Evolutionary conservation across 139 green algal genomes (phyloP).

Genomic region (Pleodorina starrii): DNA sequence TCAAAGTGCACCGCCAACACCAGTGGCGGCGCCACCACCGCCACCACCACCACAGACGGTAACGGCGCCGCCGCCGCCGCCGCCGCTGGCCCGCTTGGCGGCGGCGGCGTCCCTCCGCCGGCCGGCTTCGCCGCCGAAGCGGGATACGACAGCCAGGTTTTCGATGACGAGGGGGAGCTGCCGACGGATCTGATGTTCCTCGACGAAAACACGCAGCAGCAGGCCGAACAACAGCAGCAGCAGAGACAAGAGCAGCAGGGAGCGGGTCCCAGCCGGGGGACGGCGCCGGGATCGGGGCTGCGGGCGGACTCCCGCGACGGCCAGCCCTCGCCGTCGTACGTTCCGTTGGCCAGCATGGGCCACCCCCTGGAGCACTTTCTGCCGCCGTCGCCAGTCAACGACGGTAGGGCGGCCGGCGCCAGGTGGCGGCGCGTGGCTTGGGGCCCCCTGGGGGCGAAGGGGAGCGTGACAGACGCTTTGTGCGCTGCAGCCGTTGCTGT

Average conservation of each 20-base stretch:
- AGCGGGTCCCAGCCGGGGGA: too few species aligned
- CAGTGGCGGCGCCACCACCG: too few species aligned
- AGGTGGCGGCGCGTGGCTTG: too few species aligned
- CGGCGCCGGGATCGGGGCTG: too few species aligned
- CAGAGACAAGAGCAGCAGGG: not conserved
- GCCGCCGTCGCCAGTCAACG: conserved; percentile 4
- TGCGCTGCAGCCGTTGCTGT: too few species aligned
- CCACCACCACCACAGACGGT: too few species aligned
- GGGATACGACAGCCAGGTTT: not conserved
- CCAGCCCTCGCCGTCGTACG: not conserved
- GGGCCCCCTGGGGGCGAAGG: too few species aligned
- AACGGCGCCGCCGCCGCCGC: too few species aligned
- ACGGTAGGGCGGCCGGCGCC: not conserved
- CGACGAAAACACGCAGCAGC: not conserved
- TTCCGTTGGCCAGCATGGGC: not conserved
- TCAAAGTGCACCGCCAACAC: too few species aligned
- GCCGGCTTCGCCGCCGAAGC: too few species aligned
- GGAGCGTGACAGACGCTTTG: too few species aligned
- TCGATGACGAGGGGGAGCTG: not conserved
- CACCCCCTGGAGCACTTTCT: conserved; percentile 35
- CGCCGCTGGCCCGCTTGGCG: not conserved
- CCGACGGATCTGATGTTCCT: not conserved
- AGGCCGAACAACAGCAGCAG: not conserved
- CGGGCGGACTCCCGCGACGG: not conserved
- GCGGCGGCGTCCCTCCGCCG: too few species aligned